Base-by-base conservation (phyloP, 2,329 filamentous ascomycete genomes). In the Aureobasidium sp. region DNA sequence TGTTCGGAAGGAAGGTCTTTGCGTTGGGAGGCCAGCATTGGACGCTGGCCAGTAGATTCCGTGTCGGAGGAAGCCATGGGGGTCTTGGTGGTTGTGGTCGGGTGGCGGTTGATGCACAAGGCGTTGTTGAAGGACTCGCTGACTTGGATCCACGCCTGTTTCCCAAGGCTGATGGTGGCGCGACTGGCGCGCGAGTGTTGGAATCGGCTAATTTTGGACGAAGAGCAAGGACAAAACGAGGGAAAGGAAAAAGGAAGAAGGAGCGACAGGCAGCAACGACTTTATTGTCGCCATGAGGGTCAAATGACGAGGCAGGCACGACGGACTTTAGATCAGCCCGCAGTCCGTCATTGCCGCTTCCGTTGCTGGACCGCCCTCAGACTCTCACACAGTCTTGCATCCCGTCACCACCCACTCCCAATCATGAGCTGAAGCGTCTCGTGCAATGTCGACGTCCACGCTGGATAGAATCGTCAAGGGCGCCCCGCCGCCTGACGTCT, bases 381-480 rank as follows among this genome's bases (percentile, higher is more conserved):
- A n/a, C n/a, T n/a, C n/a, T n/a, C n/a, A n/a, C n/a, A n/a, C n/a
- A n/a, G n/a, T n/a, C n/a, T n/a, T 44, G 16, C 27, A 11, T 16
- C 2, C 8, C 41, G 24, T 29, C 14, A 21, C 24, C 27, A 14
- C 16, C 14, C 14, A 19, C 39, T 42, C 41, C 3, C 17, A 32
- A 45, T 45, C 41, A 48, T 48, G 44, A 48, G 44, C 44, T 48
- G 32, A 48, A 16, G 6, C 21, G 16, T 6, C 25, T 8, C 40
- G 11, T 30, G 11, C 34, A 37, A 58, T 58, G 56, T 47, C 56
- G 27, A 53, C 55, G 27, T 49, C 55, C 19, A 44, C 80, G 57
- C 77, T 95, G 65, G 90, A 96, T 73, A 89, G 90, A 64, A 80
- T 95, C 64, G 88, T 97, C 73, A 97, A 96, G 73, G 91, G 90